These are phyloP conservation scores for Lasiosphaeriaceae sp. DNA, from an alignment of 495 filamentous ascomycete species.

Conservation along the genomic window DNA sequence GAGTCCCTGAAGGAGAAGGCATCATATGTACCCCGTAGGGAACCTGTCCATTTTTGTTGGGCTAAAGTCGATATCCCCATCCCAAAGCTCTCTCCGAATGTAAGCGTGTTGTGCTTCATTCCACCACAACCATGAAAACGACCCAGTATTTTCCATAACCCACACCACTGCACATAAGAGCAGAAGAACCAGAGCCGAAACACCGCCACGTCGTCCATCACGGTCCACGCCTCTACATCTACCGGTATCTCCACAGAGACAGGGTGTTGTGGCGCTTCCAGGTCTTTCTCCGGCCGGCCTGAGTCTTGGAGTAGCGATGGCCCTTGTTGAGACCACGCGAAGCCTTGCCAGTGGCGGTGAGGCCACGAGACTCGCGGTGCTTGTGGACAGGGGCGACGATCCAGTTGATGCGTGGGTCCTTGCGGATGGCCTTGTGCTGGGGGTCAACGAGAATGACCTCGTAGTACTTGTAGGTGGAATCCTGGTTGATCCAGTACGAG, in stretches of 20 bases:
- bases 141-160: conserved; percentile 16
- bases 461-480: conserved; percentile 99
- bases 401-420: conserved; percentile 99
- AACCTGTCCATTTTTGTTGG: conserved; percentile 24
- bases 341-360: conserved; percentile 98
- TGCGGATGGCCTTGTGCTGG: conserved; percentile 99
- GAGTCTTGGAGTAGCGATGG: conserved; percentile 97
- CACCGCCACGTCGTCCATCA: conserved; percentile 12
- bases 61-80: conserved; percentile 18
- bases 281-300: conserved; percentile 91
- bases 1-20: conserved; percentile 16
- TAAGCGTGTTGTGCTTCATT: conserved; percentile 10
- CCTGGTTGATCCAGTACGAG: conserved; percentile 99
- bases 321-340: conserved; percentile 98
- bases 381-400: conserved; percentile 99
- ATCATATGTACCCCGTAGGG: conserved; percentile 13
- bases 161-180: conserved; percentile 14
- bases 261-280: conserved; percentile 99
- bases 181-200: conserved; percentile 25
- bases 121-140: conserved; percentile 9
- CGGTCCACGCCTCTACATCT: conserved; percentile 26
- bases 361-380: conserved; percentile 95
- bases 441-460: conserved; percentile 99
- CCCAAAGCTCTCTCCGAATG: conserved; percentile 15
- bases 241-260: conserved; percentile 83